Base-by-base conservation (phyloP, 108 stramenopile genomes). In the Nitzschia sp. region DNA sequence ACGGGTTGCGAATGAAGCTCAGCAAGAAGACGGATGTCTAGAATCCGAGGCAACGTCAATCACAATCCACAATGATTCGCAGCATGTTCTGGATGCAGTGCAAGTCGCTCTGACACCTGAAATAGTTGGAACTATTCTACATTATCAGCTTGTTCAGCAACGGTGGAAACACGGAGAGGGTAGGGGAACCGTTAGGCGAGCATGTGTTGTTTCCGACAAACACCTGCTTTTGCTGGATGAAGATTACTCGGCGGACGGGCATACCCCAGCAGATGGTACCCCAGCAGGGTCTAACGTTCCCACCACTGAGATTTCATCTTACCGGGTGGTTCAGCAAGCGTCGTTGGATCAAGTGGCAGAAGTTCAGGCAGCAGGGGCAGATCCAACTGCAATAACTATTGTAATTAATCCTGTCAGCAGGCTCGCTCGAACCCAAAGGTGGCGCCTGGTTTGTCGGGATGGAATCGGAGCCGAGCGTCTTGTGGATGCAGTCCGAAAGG, bases 21-120 rank as follows among this genome's bases (percentile, higher is more conserved):
- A 64, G 10, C 40, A 56, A 42, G 68, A 62, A 22, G 73, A 48
- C 22, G 46, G 17, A 10, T 51, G 61, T 34, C 21, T 61, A 0
- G 29, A 51, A 0, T 56, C 64, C 3, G 39, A 67, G 11, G 58
- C 24, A 26, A 67, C 50, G 3, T 38, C 19, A 48, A 62, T 86
- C 15, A 51, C 71, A n/a, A 88, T 91, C 53, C 86, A 94, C 10
- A 94, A 94, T 58, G 93, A 94, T 61, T 88, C 91, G 55, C 83
- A 83, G 58, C 34, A 57, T 29, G 85, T 91, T 19, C 57, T 94
- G 53, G 89, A 90, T 65, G 75, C 79, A n/a, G 48, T 94, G n/a
- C 46, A 66, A 50, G 51, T 19, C 7, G 69, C 78, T 9, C 77
- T 84, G 51, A 71, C 82, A 26, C 76, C 76, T 10, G 62, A 73